These are phyloP conservation scores for Rubia peregrina DNA, from an alignment of 305 asterid genomes.

Conservation along the genomic window DNA sequence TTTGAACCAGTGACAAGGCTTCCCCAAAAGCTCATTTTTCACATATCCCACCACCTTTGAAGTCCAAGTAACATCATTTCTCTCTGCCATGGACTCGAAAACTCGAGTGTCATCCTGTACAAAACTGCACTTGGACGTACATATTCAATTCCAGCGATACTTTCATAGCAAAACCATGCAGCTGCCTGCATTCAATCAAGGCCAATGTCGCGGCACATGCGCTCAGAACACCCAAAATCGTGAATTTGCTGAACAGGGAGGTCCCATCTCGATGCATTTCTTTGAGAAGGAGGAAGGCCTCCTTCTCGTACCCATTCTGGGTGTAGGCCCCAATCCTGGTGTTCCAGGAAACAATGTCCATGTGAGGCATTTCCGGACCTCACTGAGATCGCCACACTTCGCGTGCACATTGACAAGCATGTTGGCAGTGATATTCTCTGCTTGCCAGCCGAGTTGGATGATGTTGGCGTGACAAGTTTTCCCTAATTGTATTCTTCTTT, in stretches of 20 bases:
- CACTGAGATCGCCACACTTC: constrained; percentile 37
- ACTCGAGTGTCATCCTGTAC: constrained; percentile 47
- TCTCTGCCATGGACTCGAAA: constrained; percentile 45
- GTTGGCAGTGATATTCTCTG: constrained; percentile 45
- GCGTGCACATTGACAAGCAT: constrained; percentile 60
- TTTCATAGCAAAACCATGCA: constrained; percentile 62
- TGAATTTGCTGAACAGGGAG: constrained; percentile 49
- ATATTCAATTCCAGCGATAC: constrained; percentile 38
- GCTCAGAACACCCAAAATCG: constrained; percentile 58
- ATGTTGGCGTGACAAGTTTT: constrained; percentile 50
- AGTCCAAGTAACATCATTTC: constrained; percentile 73
- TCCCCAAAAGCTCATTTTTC: constrained; percentile 59
- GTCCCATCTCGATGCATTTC: constrained; percentile 52
- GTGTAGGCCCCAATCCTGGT: constrained; percentile 54
- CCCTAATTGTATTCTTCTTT: constrained; percentile 32
- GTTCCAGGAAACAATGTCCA: constrained; percentile 69
- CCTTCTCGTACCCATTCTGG: constrained; percentile 40
- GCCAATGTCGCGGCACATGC: constrained; percentile 60
- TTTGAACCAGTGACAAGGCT: constrained; percentile 43
- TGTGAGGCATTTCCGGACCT: constrained; percentile 51
- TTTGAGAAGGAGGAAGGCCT: constrained; percentile 42
- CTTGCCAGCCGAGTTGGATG: constrained; percentile 39
- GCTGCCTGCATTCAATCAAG: constrained; percentile 53
- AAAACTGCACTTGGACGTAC: constrained; percentile 51
- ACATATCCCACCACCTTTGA: constrained; percentile 83